Percentiles rank a stretch among this genome's conserved stretches.
Evolutionary conservation across 192 early-diverging fungal species (phyloP).

Genomic region (Podila clonocystis): DNA sequence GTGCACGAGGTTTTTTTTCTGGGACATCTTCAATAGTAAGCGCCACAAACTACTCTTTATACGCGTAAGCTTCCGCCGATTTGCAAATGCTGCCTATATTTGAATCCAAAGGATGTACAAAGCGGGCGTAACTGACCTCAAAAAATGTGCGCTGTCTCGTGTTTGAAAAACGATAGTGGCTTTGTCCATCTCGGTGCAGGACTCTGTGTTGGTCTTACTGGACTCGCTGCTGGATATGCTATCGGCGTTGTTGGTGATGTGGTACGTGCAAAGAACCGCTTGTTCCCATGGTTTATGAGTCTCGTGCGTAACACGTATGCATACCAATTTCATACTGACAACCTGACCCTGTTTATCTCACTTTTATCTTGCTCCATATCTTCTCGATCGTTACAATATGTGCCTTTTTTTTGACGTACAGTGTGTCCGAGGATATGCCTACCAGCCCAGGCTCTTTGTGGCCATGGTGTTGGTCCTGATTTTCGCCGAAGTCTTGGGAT

Average conservation of each 20-base stretch:
- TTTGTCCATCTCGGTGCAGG: constrained; percentile 96
- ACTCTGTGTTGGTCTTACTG: constrained; percentile 88
- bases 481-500: constrained; percentile 98
- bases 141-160: constrained; percentile 48
- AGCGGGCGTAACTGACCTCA: neutral
- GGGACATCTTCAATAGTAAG: constrained; percentile 7
- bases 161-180: constrained; percentile 62
- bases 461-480: constrained; percentile 97
- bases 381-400: neutral
- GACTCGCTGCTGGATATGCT: constrained; percentile 95
- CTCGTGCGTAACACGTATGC: neutral
- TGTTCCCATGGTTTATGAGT: neutral
- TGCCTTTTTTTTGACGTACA: constrained; percentile 7
- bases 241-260: constrained; percentile 98
- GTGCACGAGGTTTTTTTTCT: neutral
- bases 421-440: constrained; percentile 88
- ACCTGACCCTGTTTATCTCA: neutral
- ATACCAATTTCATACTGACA: neutral
- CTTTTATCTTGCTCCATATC: neutral
- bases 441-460: constrained; percentile 92
- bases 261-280: constrained; percentile 46
- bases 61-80: constrained; percentile 47
- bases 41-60: constrained; percentile 49
- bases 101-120: neutral
- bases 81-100: neutral